Conservation (phyloP, 345 rosid species). For the Syzygium grande region DNA sequence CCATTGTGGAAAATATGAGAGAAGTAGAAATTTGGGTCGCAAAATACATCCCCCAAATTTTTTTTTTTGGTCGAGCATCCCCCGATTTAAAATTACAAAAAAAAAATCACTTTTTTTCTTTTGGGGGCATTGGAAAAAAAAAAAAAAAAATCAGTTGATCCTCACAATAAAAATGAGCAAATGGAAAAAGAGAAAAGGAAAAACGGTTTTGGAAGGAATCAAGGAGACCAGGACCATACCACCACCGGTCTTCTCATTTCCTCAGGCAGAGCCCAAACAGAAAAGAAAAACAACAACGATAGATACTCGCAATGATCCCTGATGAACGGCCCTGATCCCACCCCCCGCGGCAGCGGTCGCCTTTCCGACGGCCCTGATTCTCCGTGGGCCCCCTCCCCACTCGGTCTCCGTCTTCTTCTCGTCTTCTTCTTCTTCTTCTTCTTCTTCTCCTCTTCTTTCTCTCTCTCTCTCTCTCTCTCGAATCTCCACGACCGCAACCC, state of each 20-base stretch:
- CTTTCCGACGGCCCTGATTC: conserved; percentile 8
- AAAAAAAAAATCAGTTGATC: background rate
- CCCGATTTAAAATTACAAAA: background rate
- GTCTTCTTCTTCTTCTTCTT: background rate
- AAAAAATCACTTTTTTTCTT: background rate
- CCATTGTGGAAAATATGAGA: background rate
- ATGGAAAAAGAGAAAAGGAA: background rate
- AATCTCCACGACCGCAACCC: conserved; percentile 14
- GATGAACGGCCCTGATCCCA: background rate
- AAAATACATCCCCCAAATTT: background rate
- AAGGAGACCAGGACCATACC: background rate
- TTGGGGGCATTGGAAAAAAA: too few relatives aligned
- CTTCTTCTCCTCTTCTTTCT: background rate
- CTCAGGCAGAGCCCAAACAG: background rate
- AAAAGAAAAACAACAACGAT: too few relatives aligned
- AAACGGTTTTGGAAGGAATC: background rate
- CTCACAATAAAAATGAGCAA: background rate
- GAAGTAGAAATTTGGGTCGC: background rate
- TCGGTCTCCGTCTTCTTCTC: conserved; percentile 4
- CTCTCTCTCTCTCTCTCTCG: background rate
- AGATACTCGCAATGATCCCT: background rate
- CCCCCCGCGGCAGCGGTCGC: background rate
- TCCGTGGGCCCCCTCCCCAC: background rate
- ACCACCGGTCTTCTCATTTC: background rate
- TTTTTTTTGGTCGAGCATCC: too few relatives aligned